Evolutionary conservation across 306 rosid species (phyloP).

Genomic region (Quercus aquifolioides): DNA sequence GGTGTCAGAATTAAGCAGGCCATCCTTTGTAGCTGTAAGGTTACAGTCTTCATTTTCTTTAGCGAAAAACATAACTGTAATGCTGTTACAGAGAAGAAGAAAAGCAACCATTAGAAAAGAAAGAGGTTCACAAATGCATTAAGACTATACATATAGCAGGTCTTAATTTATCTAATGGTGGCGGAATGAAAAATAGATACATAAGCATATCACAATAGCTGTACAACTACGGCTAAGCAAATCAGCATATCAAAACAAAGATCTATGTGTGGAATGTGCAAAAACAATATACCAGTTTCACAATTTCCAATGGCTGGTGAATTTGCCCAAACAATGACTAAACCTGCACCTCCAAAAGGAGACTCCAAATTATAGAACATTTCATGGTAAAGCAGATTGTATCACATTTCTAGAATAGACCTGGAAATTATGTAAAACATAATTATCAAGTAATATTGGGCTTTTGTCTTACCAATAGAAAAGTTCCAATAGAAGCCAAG

Average conservation of each 20-base stretch:
- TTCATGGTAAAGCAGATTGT: neutral
- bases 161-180: neutral
- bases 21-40: slow-evolving; percentile 34
- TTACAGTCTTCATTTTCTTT: slow-evolving; percentile 35
- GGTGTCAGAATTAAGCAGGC: slow-evolving; percentile 25
- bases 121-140: neutral
- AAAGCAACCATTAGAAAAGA: neutral
- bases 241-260: neutral
- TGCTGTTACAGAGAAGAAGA: slow-evolving; percentile 27
- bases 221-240: neutral
- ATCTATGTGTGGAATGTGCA: neutral
- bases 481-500: neutral
- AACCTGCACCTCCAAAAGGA: neutral
- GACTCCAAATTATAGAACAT: neutral
- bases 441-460: neutral
- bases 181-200: neutral
- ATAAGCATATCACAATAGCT: neutral
- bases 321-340: neutral
- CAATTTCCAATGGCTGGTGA: neutral
- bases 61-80: slow-evolving; percentile 43
- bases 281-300: neutral
- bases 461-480: neutral
- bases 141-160: too few species aligned
- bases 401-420: neutral
- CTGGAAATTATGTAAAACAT: neutral